Evolutionary conservation across 257 asterid species (phyloP).

Genomic region (Solanum lignicaule): DNA sequence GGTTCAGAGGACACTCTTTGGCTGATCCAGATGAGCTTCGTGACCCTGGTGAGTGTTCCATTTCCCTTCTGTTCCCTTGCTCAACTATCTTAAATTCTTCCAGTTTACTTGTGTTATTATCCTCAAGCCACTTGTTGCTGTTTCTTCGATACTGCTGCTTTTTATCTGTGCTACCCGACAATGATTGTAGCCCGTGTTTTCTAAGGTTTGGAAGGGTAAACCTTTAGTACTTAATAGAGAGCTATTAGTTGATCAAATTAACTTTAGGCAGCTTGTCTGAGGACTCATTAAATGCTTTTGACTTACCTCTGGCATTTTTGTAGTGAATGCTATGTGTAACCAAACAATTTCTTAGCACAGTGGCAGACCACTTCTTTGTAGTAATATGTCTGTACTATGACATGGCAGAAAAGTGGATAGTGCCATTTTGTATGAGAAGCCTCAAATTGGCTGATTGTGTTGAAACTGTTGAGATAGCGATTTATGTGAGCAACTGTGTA

Average conservation of each 20-base stretch:
- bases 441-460: background rate
- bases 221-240: background rate
- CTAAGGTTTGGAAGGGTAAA: background rate
- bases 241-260: background rate
- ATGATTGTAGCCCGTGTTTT: background rate
- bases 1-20: constrained; percentile 97
- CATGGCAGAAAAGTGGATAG: background rate
- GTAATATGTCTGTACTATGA: background rate
- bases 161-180: background rate
- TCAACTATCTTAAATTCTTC: background rate
- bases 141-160: background rate
- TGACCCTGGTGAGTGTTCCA: constrained; percentile 66
- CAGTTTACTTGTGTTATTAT: background rate
- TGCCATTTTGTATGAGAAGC: background rate
- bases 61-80: background rate
- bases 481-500: background rate
- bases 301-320: background rate
- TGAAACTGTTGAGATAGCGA: background rate
- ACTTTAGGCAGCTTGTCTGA: background rate
- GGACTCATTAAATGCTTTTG: background rate
- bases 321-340: background rate
- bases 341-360: background rate
- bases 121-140: background rate
- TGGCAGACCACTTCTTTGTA: background rate
- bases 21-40: constrained; percentile 99